A percentile compares a stretch with the other conserved stretches of the same genome.
Conservation (phyloP, 345 rosid genomes). For the Populus euphratica region DNA sequence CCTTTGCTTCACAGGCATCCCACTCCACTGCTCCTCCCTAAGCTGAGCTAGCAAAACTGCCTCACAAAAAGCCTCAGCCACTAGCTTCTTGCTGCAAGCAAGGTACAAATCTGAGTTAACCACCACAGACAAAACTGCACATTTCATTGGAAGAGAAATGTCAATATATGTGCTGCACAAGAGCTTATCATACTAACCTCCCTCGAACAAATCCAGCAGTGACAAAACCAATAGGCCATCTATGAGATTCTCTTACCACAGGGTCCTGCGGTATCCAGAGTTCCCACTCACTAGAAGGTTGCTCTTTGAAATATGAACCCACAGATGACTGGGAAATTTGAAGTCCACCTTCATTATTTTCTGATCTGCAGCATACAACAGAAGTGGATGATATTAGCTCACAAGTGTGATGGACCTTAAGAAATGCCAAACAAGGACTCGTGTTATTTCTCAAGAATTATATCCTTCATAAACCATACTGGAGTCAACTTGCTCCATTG, state of each 20-base stretch:
- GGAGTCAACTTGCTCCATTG: not conserved
- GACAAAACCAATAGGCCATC: slow-evolving; percentile 81
- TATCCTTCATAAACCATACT: not conserved
- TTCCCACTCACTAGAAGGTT: slow-evolving; percentile 61
- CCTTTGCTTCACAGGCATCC: slow-evolving; percentile 39
- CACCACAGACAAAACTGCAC: not conserved
- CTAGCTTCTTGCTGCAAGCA: slow-evolving; percentile 59
- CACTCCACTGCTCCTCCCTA: slow-evolving; percentile 72
- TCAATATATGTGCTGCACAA: not conserved
- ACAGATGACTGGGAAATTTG: slow-evolving; percentile 51
- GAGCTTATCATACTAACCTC: slow-evolving; percentile 43
- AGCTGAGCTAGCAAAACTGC: slow-evolving; percentile 54
- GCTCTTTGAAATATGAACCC: slow-evolving; percentile 62
- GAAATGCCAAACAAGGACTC: not conserved
- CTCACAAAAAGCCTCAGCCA: slow-evolving; percentile 67
- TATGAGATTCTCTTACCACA: slow-evolving; percentile 36
- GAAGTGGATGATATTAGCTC: not conserved
- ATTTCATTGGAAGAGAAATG: not conserved
- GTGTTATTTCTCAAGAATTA: not conserved
- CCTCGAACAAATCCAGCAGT: slow-evolving; percentile 81
- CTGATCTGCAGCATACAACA: slow-evolving; percentile 36
- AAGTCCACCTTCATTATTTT: slow-evolving; percentile 36
- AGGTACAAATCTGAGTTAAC: not conserved
- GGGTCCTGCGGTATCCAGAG: slow-evolving; percentile 52
- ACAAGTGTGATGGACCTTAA: not conserved